Conservation (phyloP, 257 asterid species). For the Solanum gracilifrons region DNA sequence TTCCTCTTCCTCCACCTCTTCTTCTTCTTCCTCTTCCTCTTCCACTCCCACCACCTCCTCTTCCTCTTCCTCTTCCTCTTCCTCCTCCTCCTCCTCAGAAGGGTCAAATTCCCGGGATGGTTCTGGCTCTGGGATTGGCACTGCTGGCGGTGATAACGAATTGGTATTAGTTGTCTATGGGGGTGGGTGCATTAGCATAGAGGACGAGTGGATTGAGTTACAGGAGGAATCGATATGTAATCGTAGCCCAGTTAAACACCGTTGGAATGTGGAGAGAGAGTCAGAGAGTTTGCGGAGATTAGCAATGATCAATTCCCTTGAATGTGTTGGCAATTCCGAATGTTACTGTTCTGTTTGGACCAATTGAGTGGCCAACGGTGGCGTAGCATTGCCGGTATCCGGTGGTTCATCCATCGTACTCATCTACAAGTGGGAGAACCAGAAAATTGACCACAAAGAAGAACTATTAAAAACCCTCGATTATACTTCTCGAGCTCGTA, state of each 20-base stretch:
- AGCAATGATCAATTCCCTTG: conserved; percentile 1
- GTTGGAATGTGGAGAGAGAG: conserved; percentile 39
- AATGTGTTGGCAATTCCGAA: not conserved
- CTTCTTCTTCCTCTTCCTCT: not conserved
- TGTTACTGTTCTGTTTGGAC: not conserved
- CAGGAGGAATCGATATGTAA: conserved; percentile 35
- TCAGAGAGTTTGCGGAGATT: conserved; percentile 32
- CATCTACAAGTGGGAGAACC: not conserved
- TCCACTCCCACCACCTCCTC: not conserved
- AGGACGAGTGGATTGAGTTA: conserved; percentile 20
- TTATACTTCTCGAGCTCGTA: not conserved
- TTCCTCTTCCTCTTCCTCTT: not conserved
- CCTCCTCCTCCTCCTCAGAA: not conserved
- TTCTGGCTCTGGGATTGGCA: not conserved
- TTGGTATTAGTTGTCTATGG: not conserved
- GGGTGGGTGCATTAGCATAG: conserved; percentile 10
- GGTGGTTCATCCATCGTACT: not conserved
- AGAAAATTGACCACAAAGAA: not conserved
- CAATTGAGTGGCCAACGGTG: not conserved
- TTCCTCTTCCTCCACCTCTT: not conserved
- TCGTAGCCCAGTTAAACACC: conserved; percentile 45
- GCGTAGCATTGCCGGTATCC: not conserved
- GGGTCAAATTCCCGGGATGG: not conserved
- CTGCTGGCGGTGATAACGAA: not conserved
- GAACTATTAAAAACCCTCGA: not conserved